Evolutionary conservation across 139 green algal species (phyloP), one percentile per base, ranked within the genome.

Genomic region (Chlamydomonas incerta): DNA sequence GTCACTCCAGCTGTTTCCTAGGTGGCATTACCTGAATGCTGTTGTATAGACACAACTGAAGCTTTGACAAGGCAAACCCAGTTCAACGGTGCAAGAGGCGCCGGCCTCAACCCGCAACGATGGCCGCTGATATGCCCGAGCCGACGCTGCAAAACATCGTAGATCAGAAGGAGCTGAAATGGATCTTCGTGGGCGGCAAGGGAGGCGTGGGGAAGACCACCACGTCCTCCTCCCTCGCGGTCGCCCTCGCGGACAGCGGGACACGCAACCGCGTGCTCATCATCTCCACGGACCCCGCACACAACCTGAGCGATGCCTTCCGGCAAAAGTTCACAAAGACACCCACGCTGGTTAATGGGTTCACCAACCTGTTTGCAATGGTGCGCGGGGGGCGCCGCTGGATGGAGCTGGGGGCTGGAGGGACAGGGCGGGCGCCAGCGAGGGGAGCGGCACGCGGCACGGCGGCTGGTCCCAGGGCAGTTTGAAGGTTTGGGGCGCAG

Each of bases 261-360:
- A 87, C 92, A 26, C 83, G 97, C 31, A 72, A 95, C 17, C 98
- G 90, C 57, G 97, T 99, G 80, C 93, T 99, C 2, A 97, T 99
- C 80, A 99, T 99, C 35, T 98, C 95, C 17, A 99, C 97, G 0
- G 97, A 99, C 68, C 97, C 97, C 17, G 97, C 97, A 13, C 97
- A 99, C 90, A 99, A 99, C 90, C 90, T 99, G 21, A 97, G 92
- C 82, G 97, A 99, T 63, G 97, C 97, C 0, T 99, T 99, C 88
- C 88, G 93, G 20, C 97, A 99, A 74, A 99, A 99, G 91, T 98
- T 99, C 90, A 98, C 92, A 13, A 95, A 94, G 29, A 90, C 82
- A 8, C 97, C 97, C 14, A 94, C 93, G 15, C 90, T 91, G 29
- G 95, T 99, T 5, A 77, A 98, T 5, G 97, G 97, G 18, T 98